Evolutionary conservation across 306 rosid genomes (phyloP), one percentile per base, ranked within the genome.

Genomic region (Potentilla sterilis): DNA sequence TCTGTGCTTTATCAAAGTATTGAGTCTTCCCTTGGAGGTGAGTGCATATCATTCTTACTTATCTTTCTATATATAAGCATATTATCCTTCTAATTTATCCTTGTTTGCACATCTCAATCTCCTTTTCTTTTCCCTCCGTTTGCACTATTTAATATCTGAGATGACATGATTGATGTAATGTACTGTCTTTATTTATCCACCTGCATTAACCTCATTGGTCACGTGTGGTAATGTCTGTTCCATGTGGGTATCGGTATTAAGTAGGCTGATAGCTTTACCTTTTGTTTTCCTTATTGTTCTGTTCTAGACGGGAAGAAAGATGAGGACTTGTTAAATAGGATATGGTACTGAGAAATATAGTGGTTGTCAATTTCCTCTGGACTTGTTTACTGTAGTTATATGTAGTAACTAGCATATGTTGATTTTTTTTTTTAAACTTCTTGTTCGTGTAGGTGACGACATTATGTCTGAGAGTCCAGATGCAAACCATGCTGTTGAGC

Each of bases 11-110:
- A 94, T 75, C 41, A 34, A 79, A 87, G 81, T 28, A 81, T 84
- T 1, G 78, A 78, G 47, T 85, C 90, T 67, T 81, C 87, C 73
- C 89, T 90, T 34, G 87, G 77, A 77, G 96, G 97, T 94, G 75
- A 80, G 90, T 57, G 80, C 63, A 65, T 43, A 57, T 18, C 7
- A 59, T 32, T 71, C 63, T 72, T 64, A 2, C 65, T 78, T 49
- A 8, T 32, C 14, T 55, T n/a, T 73, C 75, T 47, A 61, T 74
- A 16, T 70, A 19, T 48, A 37, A 69, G 15, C 24, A 5, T 32
- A 32, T 49, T 43, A 19, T 35, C 22, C 42, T 69, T 24, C 59
- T 28, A 22, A 3, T 21, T 22, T 69, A 47, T 47, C 43, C 43
- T 69, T 34, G 58, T 38, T 35, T 52, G 65, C 65, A 37, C 10